Evolutionary conservation across 2,329 filamentous ascomycete species (phyloP).

Genomic region (Dothidotthia symphoricarpi): DNA sequence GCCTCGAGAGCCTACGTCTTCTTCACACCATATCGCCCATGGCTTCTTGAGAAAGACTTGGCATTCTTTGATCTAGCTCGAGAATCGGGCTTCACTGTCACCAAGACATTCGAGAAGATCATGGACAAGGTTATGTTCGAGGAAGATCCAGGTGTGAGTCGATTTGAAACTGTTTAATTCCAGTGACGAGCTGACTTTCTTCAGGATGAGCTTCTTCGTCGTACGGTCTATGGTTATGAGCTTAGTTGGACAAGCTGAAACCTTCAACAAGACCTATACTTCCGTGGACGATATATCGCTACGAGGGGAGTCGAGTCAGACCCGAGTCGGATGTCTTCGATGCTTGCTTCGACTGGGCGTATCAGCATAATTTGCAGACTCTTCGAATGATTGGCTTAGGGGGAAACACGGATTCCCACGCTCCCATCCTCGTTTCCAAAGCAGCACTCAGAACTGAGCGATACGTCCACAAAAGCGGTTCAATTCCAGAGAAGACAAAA

Average conservation of each 20-base stretch:
- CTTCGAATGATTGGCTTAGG: too few relatives aligned
- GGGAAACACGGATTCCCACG: too few relatives aligned
- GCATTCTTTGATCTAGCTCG: constrained; percentile 79
- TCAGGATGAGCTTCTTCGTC: constrained; percentile 71
- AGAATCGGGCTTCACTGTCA: constrained; percentile 69
- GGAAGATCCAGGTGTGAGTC: constrained; percentile 71
- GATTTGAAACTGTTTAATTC: too few relatives aligned
- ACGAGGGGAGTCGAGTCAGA: too few relatives aligned
- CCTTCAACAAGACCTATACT: neutral
- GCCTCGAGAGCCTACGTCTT: constrained; percentile 75
- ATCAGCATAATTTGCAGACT: too few relatives aligned
- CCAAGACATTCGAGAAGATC: constrained; percentile 75
- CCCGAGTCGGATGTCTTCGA: too few relatives aligned
- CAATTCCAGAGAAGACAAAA: too few relatives aligned
- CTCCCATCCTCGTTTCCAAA: too few relatives aligned
- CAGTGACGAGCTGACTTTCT: neutral
- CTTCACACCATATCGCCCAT: constrained; percentile 91
- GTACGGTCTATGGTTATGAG: constrained; percentile 80
- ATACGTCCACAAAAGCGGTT: too few relatives aligned
- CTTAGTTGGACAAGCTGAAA: constrained; percentile 57
- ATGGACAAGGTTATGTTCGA: constrained; percentile 89
- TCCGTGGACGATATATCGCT: too few relatives aligned
- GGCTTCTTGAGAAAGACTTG: constrained; percentile 81
- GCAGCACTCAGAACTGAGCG: too few relatives aligned
- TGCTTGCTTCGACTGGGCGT: too few relatives aligned